Evolutionary conservation across 108 stramenopile species (phyloP), one percentile per base, ranked within the genome.

Genomic region (Pseudonitzschia delicatissima): DNA sequence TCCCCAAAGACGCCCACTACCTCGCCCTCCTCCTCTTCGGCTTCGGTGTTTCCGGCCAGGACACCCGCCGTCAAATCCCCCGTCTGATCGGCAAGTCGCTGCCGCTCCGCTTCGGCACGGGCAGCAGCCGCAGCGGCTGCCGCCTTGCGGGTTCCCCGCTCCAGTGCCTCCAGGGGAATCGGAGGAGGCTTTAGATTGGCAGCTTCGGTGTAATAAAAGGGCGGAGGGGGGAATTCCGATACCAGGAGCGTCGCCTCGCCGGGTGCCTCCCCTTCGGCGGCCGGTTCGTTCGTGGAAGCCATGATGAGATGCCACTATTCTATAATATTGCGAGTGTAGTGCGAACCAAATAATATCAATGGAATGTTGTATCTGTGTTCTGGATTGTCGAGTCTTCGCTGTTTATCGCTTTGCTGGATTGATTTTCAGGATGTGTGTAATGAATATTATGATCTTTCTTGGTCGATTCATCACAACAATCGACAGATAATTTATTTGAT

Each of bases 1-100:
- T 93, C 87, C 31, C 89, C 89, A 84, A 93, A 90, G 15, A 88
- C 82, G 0, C 82, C 92, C 29, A 93, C 86, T 8, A 93, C 79
- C 65, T 87, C 84, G 9, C 83, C 86, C 32, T 90, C 81, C 20
- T 86, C 85, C 0, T 73, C 72, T 20, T 80, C 77, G n/a, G 12
- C 31, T 26, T 20, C 13, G 23, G 51, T 28, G 8, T 53, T 50
- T 35, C 67, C 49, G 23, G 34, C 50, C 40, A 40, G 11, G n/a
- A 71, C 60, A 6, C 79, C 74, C 13, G 69, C 78, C 61, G 79
- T 61, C 55, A 82, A 76, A 26, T 70, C 78, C 67, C 70, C 84
- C 28, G 71, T 68, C 26, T 78, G 45, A 34, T 66, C 68, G 18
- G 57, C 79, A 35, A 82, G 44, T 70, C 85, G 68, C 34, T 75